Conservation (phyloP, 2,329 filamentous ascomycete genomes). For the Exophiala xenobiotica region DNA sequence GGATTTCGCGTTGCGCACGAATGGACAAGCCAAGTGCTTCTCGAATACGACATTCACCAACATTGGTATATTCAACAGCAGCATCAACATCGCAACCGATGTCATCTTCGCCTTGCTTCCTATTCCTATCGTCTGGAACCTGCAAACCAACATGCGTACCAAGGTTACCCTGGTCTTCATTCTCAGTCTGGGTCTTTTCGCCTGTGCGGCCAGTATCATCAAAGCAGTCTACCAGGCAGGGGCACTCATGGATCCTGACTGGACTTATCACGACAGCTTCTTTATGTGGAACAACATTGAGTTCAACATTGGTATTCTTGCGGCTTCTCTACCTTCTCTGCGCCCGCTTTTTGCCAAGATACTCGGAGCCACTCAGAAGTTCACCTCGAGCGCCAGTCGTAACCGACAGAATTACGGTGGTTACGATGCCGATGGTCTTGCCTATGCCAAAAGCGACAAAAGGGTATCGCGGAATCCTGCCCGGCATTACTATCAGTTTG, state of each 20-base stretch:
- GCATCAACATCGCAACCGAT: slow-evolving; percentile 48
- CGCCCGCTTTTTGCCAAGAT: slow-evolving; percentile 37
- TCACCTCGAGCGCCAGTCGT: slow-evolving; percentile 14
- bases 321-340: slow-evolving; percentile 42
- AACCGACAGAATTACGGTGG: slow-evolving; percentile 7
- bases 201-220: slow-evolving; percentile 44
- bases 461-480: slow-evolving; percentile 11
- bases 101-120: slow-evolving; percentile 46
- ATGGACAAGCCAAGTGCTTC: slow-evolving; percentile 46
- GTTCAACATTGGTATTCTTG: slow-evolving; percentile 43
- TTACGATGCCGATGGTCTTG: slow-evolving; percentile 22
- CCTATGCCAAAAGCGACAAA: slow-evolving; percentile 13
- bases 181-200: slow-evolving; percentile 46
- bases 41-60: slow-evolving; percentile 41
- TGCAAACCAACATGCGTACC: slow-evolving; percentile 43
- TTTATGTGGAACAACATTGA: slow-evolving; percentile 38
- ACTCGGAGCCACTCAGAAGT: slow-evolving; percentile 18
- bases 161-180: slow-evolving; percentile 44
- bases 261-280: slow-evolving; percentile 24
- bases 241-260: slow-evolving; percentile 19
- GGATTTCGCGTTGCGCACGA: slow-evolving; percentile 36
- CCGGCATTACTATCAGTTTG: slow-evolving; percentile 21
- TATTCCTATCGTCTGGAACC: slow-evolving; percentile 43
- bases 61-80: slow-evolving; percentile 50
- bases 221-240: slow-evolving; percentile 34